These are phyloP conservation scores for Pelargonium australe DNA, from an alignment of 441 rosid species.

Conservation along the genomic window DNA sequence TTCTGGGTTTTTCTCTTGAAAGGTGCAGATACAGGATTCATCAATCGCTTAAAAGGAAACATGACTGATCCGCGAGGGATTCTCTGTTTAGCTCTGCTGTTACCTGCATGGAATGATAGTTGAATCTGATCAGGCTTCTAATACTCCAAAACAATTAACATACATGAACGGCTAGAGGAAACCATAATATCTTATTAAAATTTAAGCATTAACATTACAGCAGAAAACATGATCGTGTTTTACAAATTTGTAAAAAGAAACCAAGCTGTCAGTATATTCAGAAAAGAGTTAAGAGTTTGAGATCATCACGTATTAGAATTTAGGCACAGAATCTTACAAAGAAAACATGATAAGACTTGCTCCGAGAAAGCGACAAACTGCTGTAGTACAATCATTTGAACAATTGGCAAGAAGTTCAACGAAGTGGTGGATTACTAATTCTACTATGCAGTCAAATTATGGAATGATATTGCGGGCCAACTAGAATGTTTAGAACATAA, in stretches of 20 bases:
- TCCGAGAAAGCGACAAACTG: too few species aligned
- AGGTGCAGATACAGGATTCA: conserved; percentile 33
- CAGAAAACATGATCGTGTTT: too few species aligned
- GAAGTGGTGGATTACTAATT: not conserved
- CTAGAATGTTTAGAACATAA: not conserved
- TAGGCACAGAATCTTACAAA: too few species aligned
- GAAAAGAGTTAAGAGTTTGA: too few species aligned
- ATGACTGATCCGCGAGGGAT: conserved; percentile 20
- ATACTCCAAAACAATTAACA: not conserved
- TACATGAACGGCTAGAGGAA: not conserved
- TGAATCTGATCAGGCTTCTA: conserved; percentile 1
- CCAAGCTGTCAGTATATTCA: too few species aligned
- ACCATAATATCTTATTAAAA: not conserved
- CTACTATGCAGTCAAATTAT: not conserved
- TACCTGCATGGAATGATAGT: conserved; percentile 35
- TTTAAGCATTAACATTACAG: too few species aligned
- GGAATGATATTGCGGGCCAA: not conserved
- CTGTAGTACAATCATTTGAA: not conserved
- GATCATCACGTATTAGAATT: too few species aligned
- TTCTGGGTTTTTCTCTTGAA: conserved; percentile 47
- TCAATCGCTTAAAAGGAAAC: conserved; percentile 43
- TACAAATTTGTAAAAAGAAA: too few species aligned
- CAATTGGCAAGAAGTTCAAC: not conserved
- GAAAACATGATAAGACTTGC: too few species aligned
- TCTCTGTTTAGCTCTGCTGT: conserved; percentile 30